Percentiles rank a stretch among this genome's conserved stretches.
Conservation (phyloP, 345 rosid species). For the Heritiera littoralis region DNA sequence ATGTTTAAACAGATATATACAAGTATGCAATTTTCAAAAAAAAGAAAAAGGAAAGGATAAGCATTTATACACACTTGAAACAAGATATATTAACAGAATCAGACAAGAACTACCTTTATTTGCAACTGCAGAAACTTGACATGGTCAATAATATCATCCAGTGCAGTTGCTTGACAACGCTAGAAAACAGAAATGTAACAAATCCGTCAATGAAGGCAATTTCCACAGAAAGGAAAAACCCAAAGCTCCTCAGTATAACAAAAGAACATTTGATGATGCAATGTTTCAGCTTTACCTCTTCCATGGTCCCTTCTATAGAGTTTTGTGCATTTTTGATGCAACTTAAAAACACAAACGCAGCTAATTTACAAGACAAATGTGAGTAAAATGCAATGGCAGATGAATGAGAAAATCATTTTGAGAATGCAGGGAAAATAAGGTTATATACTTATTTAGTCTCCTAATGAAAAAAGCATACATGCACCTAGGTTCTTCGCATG, state of each 20-base stretch:
- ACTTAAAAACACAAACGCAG: constrained; percentile 1
- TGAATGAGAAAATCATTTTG: neutral
- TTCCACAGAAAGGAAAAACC: neutral
- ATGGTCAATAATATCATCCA: constrained; percentile 45
- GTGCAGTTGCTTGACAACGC: constrained; percentile 34
- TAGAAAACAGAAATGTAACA: constrained; percentile 29
- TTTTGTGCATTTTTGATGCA: neutral
- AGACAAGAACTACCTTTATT: constrained; percentile 45
- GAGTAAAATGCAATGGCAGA: neutral
- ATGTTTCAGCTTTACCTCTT: neutral
- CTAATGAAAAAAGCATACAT: neutral
- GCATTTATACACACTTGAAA: neutral
- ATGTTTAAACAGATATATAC: neutral
- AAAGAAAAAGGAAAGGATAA: neutral
- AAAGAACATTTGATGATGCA: neutral
- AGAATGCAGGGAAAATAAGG: neutral
- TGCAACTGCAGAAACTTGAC: constrained; percentile 63
- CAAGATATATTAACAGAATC: neutral
- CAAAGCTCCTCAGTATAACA: neutral
- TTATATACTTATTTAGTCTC: constrained; percentile 3
- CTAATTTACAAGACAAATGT: neutral
- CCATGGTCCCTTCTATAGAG: neutral
- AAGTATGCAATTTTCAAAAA: neutral
- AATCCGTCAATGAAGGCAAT: neutral
- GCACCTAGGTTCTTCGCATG: neutral